phyloP scores from a whole-genome alignment of 2,329 filamentous ascomycete species.

The Aspergillus tubingensis region DNA sequence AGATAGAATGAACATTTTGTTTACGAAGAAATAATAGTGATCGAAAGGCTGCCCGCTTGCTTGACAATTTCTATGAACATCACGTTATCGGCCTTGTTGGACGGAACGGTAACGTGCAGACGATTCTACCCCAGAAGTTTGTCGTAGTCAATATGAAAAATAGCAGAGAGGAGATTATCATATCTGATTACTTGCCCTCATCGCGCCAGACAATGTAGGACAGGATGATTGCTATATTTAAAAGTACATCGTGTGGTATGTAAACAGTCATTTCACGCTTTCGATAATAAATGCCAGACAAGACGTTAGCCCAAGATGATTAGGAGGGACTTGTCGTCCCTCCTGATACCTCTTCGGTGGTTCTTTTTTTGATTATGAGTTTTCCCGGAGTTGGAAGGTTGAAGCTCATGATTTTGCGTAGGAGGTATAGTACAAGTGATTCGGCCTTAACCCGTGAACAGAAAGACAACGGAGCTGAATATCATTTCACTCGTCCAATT shows the following conservation, averaged over 20 bases:
- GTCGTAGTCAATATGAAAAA: too few species aligned
- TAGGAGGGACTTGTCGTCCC: conserved; percentile 8
- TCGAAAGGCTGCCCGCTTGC: too few species aligned
- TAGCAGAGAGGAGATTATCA: conserved; percentile 35
- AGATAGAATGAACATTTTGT: too few species aligned
- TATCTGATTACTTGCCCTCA: conserved; percentile 32
- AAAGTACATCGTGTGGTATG: conserved; percentile 39
- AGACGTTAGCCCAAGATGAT: conserved; percentile 20
- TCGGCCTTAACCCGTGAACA: conserved; percentile 22
- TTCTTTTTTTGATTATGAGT: conserved; percentile 22
- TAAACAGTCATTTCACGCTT: conserved; percentile 30
- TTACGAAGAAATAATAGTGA: too few species aligned
- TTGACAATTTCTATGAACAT: too few species aligned
- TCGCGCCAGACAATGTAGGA: conserved; percentile 17
- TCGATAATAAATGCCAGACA: conserved; percentile 25
- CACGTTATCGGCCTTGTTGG: too few species aligned
- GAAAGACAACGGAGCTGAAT: conserved; percentile 18
- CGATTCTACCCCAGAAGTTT: too few species aligned
- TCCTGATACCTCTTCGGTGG: conserved; percentile 5
- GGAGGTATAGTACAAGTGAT: conserved; percentile 36
- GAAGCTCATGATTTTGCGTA: conserved; percentile 34
- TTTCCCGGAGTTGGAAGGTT: conserved; percentile 23
- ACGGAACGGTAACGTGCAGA: too few species aligned
- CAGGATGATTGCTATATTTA: conserved; percentile 29
- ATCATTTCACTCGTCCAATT: conserved; percentile 32